Evolutionary conservation across 495 filamentous ascomycete species (phyloP).

Genomic region (Penicillium macrosclerotiorum): DNA sequence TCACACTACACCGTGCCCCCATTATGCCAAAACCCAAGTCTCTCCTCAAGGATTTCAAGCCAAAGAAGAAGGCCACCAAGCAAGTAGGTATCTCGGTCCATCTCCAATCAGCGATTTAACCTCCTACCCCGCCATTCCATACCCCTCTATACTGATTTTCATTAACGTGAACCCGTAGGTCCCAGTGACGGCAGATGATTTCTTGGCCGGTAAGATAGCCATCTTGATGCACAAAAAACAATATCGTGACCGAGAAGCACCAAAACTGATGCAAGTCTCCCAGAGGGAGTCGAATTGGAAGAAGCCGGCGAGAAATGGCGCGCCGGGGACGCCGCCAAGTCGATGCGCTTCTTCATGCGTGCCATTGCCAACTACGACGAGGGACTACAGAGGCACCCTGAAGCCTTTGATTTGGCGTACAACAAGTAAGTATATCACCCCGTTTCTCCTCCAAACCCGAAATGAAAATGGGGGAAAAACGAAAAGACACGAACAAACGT

Average conservation of each 20-base stretch:
- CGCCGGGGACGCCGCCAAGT: conserved; percentile 66
- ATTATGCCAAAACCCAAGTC: conserved; percentile 54
- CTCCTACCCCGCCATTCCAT: not conserved
- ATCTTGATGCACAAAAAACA: not conserved
- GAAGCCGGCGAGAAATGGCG: conserved; percentile 73
- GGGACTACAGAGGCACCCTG: conserved; percentile 55
- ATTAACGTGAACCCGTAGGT: conserved; percentile 30
- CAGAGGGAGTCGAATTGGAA: conserved; percentile 66
- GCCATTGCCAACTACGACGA: conserved; percentile 64
- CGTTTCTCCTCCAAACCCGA: no score
- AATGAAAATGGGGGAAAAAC: no score
- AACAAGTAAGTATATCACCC: conserved; percentile 54
- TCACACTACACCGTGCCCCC: not conserved
- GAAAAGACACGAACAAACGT: no score
- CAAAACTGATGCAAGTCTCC: not conserved
- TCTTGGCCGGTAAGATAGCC: conserved; percentile 47
- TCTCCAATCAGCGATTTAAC: not conserved
- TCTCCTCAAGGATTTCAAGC: conserved; percentile 46
- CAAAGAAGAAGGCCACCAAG: conserved; percentile 45
- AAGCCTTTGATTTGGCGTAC: conserved; percentile 68
- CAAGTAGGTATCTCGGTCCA: no score
- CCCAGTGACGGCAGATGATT: conserved; percentile 61
- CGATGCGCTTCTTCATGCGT: conserved; percentile 63
- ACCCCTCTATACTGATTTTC: not conserved
- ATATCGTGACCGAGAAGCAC: not conserved